phyloP scores from a whole-genome alignment of 176 grass and related monocot genomes.

The Chloris gayana region DNA sequence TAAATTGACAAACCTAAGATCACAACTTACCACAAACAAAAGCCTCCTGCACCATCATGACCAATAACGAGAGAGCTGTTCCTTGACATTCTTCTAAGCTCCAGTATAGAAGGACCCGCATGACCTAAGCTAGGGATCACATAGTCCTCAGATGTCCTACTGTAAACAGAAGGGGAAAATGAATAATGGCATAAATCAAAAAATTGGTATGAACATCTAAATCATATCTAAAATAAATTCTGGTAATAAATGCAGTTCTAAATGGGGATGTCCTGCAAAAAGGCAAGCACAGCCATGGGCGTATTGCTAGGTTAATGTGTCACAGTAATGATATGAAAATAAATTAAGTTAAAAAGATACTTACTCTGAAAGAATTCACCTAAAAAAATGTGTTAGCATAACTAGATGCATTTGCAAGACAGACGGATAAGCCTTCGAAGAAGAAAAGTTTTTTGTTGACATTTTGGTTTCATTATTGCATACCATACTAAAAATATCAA shows the following conservation, averaged over 20 bases:
- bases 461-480: neutral
- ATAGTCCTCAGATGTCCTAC: conserved; percentile 66
- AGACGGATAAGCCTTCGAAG: neutral
- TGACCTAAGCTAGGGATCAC: conserved; percentile 61
- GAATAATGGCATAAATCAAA: neutral
- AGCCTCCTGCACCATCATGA: conserved; percentile 75
- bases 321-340: conserved; percentile 11
- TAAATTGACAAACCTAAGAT: conserved; percentile 22
- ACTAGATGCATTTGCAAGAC: neutral
- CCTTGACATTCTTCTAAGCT: conserved; percentile 76
- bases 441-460: neutral
- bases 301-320: too few relatives aligned
- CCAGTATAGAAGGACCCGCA: conserved; percentile 53
- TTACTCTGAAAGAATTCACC: neutral
- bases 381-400: neutral
- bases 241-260: conserved; percentile 11
- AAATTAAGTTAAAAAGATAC: neutral
- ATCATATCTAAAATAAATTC: conserved; percentile 15
- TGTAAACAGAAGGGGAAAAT: conserved; percentile 46
- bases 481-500: neutral
- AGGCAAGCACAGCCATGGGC: conserved; percentile 14
- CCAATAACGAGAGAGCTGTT: conserved; percentile 62
- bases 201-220: conserved; percentile 10
- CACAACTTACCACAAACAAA: conserved; percentile 83
- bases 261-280: conserved; percentile 13